Percentiles rank a stretch among this genome's conserved stretches.
Evolutionary conservation across 495 filamentous ascomycete genomes (phyloP).

Genomic region (Cenococcum geophilum): DNA sequence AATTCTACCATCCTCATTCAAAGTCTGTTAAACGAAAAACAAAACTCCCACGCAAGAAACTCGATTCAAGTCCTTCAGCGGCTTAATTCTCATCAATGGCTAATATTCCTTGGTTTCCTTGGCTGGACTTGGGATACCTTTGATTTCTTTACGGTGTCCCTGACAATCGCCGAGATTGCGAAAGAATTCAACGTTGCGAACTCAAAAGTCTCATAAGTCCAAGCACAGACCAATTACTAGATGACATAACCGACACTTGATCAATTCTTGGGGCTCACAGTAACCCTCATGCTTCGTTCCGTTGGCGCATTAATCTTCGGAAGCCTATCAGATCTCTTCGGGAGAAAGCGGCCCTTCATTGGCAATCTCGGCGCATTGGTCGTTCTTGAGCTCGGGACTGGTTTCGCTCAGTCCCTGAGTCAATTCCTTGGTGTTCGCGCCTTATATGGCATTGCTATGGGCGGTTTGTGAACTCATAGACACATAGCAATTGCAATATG

Average conservation of each 20-base stretch:
- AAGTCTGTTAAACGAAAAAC: too few species aligned
- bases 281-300: slow-evolving; percentile 34
- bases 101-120: slow-evolving; percentile 37
- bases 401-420: slow-evolving; percentile 24
- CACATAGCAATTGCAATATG: background rate
- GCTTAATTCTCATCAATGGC: slow-evolving; percentile 42
- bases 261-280: slow-evolving; percentile 29
- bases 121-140: too few species aligned
- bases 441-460: slow-evolving; percentile 35
- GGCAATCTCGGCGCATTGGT: slow-evolving; percentile 28
- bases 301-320: slow-evolving; percentile 32
- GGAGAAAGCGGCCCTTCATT: slow-evolving; percentile 23
- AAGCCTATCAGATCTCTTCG: slow-evolving; percentile 25
- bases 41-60: slow-evolving; percentile 23
- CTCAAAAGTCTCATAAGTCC: slow-evolving; percentile 34
- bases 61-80: slow-evolving; percentile 33
- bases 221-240: background rate
- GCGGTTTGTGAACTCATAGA: slow-evolving; percentile 7
- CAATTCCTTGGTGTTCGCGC: slow-evolving; percentile 31
- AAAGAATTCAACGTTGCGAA: slow-evolving; percentile 36
- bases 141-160: slow-evolving; percentile 41
- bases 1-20: too few species aligned
- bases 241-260: too few species aligned
- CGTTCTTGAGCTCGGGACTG: slow-evolving; percentile 30
- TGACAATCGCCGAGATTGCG: slow-evolving; percentile 39